Evolutionary conservation across 495 filamentous ascomycete species (phyloP), one percentile per base, ranked within the genome.

Genomic region (Acidiella bohemica): DNA sequence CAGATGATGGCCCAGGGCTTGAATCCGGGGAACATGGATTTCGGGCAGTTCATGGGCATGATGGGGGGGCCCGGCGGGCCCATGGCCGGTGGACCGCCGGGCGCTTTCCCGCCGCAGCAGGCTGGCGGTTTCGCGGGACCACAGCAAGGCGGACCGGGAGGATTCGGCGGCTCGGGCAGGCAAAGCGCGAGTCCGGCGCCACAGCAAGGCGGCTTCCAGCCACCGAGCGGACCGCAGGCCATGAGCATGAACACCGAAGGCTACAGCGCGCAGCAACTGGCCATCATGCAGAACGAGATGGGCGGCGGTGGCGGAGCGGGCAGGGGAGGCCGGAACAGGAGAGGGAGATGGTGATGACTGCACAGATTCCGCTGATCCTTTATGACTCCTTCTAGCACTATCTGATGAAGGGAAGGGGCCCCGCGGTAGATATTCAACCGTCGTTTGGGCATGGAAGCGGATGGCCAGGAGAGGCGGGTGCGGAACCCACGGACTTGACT

Each of bases 1-100:
- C 69, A 72, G 17, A 84, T 87, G 78, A 73, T 88, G 64, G 67
- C 76, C 46, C 68, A 75, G 23, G 84, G 86, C n/a, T 71, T 90
- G 56, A 84, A 93, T 59, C 78, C 79, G 8, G 72, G 68, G 14
- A 72, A 83, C 54, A 84, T 92, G n/a, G 80, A 83, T 28, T 54
- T 57, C 22, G 32, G 40, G 14, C 31, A 21, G 11, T 60, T 63
- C 38, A 54, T 58, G 53, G 36, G 49, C 20, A 41, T 55, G 47
- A 48, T 55, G 44, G 41, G 39, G 30, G 49, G 51, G 6, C 32
- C 32, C 5, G 13, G 5, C 9, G n/a, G n/a, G n/a, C n/a, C n/a
- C n/a, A n/a, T n/a, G n/a, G n/a, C n/a, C n/a, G n/a, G n/a, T n/a
- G n/a, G n/a, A n/a, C n/a, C n/a, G n/a, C n/a, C n/a, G n/a, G n/a